Conservation (phyloP, 2,329 filamentous ascomycete genomes). For the Gaeumannomyces tritici region DNA sequence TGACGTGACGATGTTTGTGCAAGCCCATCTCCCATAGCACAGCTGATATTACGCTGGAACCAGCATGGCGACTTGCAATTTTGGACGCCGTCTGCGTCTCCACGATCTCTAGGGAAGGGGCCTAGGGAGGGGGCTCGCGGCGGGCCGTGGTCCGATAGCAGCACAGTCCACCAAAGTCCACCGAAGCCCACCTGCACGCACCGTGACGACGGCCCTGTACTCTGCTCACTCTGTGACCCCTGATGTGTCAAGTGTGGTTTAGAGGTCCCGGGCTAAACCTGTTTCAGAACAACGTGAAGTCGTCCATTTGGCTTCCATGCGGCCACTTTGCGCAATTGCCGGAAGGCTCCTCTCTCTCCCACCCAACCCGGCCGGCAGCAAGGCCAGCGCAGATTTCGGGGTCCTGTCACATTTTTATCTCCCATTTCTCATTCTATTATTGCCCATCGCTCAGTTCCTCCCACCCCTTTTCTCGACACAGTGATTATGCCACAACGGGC, state of each 20-base stretch:
- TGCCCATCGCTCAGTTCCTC: too few relatives aligned
- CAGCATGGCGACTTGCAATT: not conserved
- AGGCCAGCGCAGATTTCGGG: not conserved
- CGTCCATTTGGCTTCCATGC: not conserved
- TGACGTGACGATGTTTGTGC: not conserved
- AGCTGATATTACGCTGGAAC: not conserved
- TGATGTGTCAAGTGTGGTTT: constrained; percentile 14
- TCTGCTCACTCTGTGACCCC: constrained; percentile 10
- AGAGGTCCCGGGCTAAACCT: constrained; percentile 9
- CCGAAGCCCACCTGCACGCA: not conserved
- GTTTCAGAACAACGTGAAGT: constrained; percentile 4
- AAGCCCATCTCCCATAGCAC: not conserved
- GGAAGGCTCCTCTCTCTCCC: not conserved
- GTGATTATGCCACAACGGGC: not conserved
- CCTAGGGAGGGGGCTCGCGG: not conserved
- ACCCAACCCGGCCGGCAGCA: not conserved
- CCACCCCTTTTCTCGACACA: not conserved
- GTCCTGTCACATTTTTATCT: not conserved
- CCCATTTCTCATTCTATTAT: not conserved
- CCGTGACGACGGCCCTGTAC: not conserved
- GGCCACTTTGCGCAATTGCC: constrained; percentile 1
- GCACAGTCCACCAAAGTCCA: not conserved
- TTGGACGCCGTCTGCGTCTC: not conserved
- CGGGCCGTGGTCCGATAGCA: not conserved
- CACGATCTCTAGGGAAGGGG: not conserved